These are phyloP conservation scores for Laburnicola sp. DNA, from an alignment of 2,329 filamentous ascomycete genomes.

Conservation along the genomic window DNA sequence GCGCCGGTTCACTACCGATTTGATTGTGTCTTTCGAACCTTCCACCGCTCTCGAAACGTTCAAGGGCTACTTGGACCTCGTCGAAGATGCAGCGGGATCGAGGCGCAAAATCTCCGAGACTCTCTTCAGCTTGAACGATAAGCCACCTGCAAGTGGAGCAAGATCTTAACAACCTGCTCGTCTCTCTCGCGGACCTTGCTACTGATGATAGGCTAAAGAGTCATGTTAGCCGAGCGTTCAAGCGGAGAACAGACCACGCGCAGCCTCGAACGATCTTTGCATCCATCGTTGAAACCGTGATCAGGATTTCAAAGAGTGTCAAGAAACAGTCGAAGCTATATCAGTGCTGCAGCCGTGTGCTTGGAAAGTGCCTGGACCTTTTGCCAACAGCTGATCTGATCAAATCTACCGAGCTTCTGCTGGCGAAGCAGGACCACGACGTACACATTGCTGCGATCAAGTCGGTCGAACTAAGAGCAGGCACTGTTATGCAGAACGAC, in stretches of 20 bases:
- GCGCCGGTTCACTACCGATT: slow-evolving; percentile 71
- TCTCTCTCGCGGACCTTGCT: slow-evolving; percentile 45
- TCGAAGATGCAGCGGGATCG: slow-evolving; percentile 73
- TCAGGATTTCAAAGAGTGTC: slow-evolving; percentile 65
- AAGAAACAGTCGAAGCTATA: slow-evolving; percentile 48
- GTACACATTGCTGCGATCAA: slow-evolving; percentile 72
- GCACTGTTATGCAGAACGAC: slow-evolving; percentile 71
- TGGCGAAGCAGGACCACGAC: slow-evolving; percentile 73
- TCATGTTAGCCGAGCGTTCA: slow-evolving; percentile 38
- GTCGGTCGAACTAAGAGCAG: slow-evolving; percentile 76
- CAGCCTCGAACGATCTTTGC: slow-evolving; percentile 39
- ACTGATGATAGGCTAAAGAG: slow-evolving; percentile 36
- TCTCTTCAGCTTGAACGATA: slow-evolving; percentile 66
- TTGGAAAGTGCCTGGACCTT: slow-evolving; percentile 80
- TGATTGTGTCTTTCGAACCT: slow-evolving; percentile 73
- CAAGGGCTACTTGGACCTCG: slow-evolving; percentile 73
- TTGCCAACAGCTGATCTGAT: slow-evolving; percentile 87
- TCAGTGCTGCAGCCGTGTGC: slow-evolving; percentile 63
- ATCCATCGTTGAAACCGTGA: slow-evolving; percentile 46
- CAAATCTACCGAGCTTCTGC: slow-evolving; percentile 79
- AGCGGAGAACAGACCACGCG: slow-evolving; percentile 29
- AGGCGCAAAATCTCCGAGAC: slow-evolving; percentile 73
- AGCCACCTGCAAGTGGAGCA: slow-evolving; percentile 42
- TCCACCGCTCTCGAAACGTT: slow-evolving; percentile 77
- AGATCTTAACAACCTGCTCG: slow-evolving; percentile 45